Percentiles rank a stretch among this genome's conserved stretches.
Conservation (phyloP, 192 early-diverging fungal species). For the Coemansia sp. region DNA sequence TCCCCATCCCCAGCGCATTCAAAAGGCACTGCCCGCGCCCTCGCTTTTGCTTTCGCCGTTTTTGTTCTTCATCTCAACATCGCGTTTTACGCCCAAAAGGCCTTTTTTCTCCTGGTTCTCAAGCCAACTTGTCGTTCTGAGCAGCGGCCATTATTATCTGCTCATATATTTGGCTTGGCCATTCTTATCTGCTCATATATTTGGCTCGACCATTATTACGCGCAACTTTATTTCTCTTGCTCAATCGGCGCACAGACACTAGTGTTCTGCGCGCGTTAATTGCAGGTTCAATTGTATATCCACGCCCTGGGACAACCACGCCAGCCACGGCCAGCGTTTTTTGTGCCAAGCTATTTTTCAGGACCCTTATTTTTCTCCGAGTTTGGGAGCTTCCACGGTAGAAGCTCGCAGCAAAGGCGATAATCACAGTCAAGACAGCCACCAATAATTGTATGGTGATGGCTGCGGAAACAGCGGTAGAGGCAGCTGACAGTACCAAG, state of each 20-base stretch:
- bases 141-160: neutral
- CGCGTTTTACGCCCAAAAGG: neutral
- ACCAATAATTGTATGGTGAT: neutral
- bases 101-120: neutral
- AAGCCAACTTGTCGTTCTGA: neutral
- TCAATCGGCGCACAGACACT: neutral
- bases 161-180: neutral
- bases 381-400: neutral
- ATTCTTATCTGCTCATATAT: neutral
- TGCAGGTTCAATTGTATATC: neutral
- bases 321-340: neutral
- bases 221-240: neutral
- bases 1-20: conserved; percentile 6
- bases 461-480: conserved; percentile 6
- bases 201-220: neutral
- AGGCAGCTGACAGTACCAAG: conserved; percentile 8
- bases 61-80: neutral
- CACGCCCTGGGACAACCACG: neutral
- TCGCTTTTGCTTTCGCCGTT: conserved; percentile 1
- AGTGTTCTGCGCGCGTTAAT: neutral
- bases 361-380: neutral
- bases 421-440: neutral
- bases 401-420: neutral
- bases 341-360: neutral
- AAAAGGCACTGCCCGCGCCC: conserved; percentile 1